Conservation (phyloP, 1,284 basidiomycete genomes). For the Violaceomyces palustris region DNA sequence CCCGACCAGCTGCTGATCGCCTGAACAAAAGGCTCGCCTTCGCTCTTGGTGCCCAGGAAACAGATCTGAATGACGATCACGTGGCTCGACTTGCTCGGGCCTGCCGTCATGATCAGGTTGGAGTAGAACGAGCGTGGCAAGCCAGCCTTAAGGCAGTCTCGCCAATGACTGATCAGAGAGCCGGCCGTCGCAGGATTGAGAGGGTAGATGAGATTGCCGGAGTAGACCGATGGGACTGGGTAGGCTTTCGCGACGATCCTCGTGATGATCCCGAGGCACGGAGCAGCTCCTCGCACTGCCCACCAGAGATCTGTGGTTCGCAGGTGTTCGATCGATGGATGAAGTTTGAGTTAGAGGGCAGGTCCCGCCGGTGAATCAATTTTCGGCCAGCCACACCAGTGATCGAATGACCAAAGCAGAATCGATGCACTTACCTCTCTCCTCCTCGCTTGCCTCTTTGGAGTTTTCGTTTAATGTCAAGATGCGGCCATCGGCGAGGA, state of each 20-base stretch:
- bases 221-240: constrained; percentile 79
- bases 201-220: constrained; percentile 82
- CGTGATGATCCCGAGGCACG: constrained; percentile 77
- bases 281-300: constrained; percentile 78
- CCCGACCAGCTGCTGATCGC: constrained; percentile 80
- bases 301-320: constrained; percentile 69
- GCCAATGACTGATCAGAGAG: constrained; percentile 80
- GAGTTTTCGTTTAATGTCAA: constrained; percentile 34
- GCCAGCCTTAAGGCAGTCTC: constrained; percentile 76
- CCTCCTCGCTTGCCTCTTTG: constrained; percentile 33
- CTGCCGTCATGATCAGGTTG: constrained; percentile 81
- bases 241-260: constrained; percentile 78
- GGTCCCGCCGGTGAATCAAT: too few relatives aligned
- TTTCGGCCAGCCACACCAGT: neutral
- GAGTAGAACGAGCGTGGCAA: constrained; percentile 74
- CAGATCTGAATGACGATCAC: constrained; percentile 83
- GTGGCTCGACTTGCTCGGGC: constrained; percentile 55
- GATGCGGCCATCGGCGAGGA: constrained; percentile 45
- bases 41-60: constrained; percentile 66
- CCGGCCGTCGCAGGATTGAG: constrained; percentile 77
- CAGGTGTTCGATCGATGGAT: too few relatives aligned
- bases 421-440: constrained; percentile 18
- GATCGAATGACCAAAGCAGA: too few relatives aligned
- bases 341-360: too few relatives aligned
- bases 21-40: constrained; percentile 71